phyloP scores from a whole-genome alignment of 306 rosid genomes.

The Prosopis cineraria region DNA sequence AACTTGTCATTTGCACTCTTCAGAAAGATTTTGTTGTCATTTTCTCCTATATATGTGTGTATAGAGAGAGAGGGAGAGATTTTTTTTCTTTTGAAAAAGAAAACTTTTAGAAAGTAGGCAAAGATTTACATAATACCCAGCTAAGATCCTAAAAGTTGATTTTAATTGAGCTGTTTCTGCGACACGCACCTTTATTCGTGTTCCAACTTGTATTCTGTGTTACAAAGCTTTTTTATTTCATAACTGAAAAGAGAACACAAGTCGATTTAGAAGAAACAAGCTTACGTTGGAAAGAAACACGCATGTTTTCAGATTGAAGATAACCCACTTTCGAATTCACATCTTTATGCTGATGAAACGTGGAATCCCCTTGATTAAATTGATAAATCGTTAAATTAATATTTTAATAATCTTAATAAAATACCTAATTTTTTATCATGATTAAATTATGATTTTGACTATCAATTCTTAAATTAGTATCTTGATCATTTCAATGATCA shows the following conservation, averaged over 20 bases:
- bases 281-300: background rate
- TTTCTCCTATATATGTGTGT: too few relatives aligned
- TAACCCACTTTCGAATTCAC: background rate
- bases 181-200: slow-evolving; percentile 8
- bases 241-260: background rate
- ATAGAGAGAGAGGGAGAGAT: too few relatives aligned
- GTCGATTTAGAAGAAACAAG: background rate
- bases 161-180: background rate
- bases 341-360: background rate
- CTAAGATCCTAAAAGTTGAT: slow-evolving; percentile 2
- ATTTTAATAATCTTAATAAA: too few relatives aligned
- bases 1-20: too few relatives aligned
- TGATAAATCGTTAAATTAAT: too few relatives aligned
- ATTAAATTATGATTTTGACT: too few relatives aligned
- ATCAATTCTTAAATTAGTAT: too few relatives aligned
- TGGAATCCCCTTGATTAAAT: too few relatives aligned
- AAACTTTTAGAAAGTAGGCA: background rate
- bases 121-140: background rate
- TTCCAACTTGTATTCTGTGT: background rate
- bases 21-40: too few relatives aligned
- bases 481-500: too few relatives aligned
- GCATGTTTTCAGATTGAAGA: background rate
- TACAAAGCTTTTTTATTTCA: background rate
- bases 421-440: too few relatives aligned
- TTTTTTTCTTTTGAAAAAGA: too few relatives aligned